Percentiles rank a stretch among this genome's conserved stretches.
Evolutionary conservation across 495 filamentous ascomycete species (phyloP).

Genomic region (Pseudoneurospora amorphoporcata): DNA sequence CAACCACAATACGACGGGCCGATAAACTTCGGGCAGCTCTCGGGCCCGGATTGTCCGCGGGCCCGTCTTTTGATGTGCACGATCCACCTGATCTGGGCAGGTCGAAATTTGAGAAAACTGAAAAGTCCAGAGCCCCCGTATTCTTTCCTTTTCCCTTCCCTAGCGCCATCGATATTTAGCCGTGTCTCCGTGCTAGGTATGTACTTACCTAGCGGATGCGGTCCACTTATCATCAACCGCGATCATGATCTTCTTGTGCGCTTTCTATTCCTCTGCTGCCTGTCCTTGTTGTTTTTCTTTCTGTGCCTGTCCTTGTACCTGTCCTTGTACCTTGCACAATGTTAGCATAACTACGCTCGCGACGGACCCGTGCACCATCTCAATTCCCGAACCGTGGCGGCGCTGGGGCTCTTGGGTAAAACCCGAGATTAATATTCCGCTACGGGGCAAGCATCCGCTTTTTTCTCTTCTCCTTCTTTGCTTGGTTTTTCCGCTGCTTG

Average conservation of each 20-base stretch:
- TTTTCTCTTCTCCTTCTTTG: not conserved
- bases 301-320: not conserved
- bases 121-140: not conserved
- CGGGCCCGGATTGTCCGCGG: not conserved
- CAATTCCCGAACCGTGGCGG: not conserved
- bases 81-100: not conserved
- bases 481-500: not conserved
- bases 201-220: not conserved
- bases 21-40: not conserved
- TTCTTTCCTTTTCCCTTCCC: not conserved
- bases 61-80: not conserved
- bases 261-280: not conserved
- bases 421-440: not conserved
- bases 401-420: not conserved
- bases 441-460: not conserved
- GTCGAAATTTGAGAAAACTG: not conserved
- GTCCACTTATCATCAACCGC: not conserved
- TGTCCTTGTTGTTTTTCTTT: not conserved
- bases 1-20: not conserved
- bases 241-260: not conserved
- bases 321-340: not conserved
- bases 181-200: not conserved
- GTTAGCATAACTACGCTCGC: not conserved
- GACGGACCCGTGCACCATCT: not conserved
- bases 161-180: not conserved